A percentile compares a stretch with the other conserved stretches of the same genome.
These are phyloP conservation scores for Capronia epimyces DNA, from an alignment of 2,329 filamentous ascomycete genomes.

Conservation along the genomic window DNA sequence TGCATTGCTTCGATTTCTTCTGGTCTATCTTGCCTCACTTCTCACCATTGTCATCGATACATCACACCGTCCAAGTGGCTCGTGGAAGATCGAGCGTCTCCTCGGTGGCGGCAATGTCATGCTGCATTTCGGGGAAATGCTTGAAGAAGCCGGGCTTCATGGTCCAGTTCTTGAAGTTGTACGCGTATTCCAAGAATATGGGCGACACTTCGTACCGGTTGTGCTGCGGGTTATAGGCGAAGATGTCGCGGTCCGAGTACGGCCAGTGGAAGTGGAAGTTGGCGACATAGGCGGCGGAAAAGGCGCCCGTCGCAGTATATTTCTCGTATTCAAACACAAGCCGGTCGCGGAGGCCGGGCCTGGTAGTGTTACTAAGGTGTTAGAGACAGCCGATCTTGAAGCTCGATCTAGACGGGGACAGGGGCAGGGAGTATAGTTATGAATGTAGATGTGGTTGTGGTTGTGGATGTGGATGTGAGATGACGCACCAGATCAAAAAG, in stretches of 20 bases:
- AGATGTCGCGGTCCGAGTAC: conserved; percentile 23
- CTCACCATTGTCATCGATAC: conserved; percentile 70
- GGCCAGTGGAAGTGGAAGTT: conserved; percentile 29
- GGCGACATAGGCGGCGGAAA: conserved; percentile 25
- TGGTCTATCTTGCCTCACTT: too few relatives aligned
- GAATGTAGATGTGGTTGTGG: too few relatives aligned
- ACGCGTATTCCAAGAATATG: conserved; percentile 23
- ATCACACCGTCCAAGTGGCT: conserved; percentile 8
- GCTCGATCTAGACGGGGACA: too few relatives aligned
- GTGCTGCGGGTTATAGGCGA: conserved; percentile 15
- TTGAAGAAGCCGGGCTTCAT: conserved; percentile 27
- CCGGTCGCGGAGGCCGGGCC: conserved; percentile 25
- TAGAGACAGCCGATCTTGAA: too few relatives aligned
- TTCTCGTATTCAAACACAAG: conserved; percentile 27
- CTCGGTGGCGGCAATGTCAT: conserved; percentile 24
- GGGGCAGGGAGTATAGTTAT: not conserved
- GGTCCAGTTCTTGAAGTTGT: conserved; percentile 28
- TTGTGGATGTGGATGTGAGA: too few relatives aligned
- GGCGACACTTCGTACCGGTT: conserved; percentile 21
- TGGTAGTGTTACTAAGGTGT: not conserved
- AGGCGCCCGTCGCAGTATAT: conserved; percentile 23
- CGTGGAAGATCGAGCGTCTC: conserved; percentile 15
- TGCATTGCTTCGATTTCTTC: too few relatives aligned
- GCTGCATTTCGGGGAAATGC: conserved; percentile 26
- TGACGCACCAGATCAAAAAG: conserved; percentile 24